phyloP scores from a whole-genome alignment of 371 early-diverging fungal species.

The Coemansia sp. region DNA sequence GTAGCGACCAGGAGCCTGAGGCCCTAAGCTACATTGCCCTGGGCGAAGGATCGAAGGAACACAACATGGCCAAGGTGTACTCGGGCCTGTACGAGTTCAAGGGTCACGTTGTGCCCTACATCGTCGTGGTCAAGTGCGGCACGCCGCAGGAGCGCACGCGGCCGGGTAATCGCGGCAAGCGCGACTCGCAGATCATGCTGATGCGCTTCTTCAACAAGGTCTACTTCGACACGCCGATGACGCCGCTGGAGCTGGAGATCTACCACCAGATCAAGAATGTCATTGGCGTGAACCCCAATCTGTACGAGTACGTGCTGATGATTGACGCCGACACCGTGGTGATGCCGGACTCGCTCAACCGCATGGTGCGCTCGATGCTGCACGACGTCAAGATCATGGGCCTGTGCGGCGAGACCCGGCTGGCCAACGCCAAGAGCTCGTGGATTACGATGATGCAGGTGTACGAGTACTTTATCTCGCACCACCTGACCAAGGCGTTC shows the following conservation, averaged over 20 bases:
- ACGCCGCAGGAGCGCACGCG: conserved; percentile 74
- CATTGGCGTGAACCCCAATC: conserved; percentile 57
- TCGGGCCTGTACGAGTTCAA: conserved; percentile 86
- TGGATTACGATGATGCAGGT: conserved; percentile 99
- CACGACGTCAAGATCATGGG: conserved; percentile 90
- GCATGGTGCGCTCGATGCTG: conserved; percentile 85
- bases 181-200: conserved; percentile 98
- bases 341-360: conserved; percentile 76
- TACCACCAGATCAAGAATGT: conserved; percentile 91
- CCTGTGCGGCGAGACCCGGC: conserved; percentile 87
- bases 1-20: conserved; percentile 66
- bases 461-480: conserved; percentile 98
- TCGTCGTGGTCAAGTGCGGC: conserved; percentile 96
- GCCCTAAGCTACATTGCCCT: conserved; percentile 91
- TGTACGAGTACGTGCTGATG: conserved; percentile 88
- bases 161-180: conserved; percentile 99
- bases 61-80: conserved; percentile 98
- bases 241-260: conserved; percentile 91
- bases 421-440: conserved; percentile 84
- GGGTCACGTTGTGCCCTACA: conserved; percentile 89
- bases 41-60: conserved; percentile 86
- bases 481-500: conserved; percentile 97
- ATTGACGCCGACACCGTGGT: conserved; percentile 97
- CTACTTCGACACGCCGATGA: conserved; percentile 58
- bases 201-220: conserved; percentile 97